These are phyloP conservation scores for Litchi chinensis DNA, from an alignment of 345 rosid genomes.

Conservation along the genomic window DNA sequence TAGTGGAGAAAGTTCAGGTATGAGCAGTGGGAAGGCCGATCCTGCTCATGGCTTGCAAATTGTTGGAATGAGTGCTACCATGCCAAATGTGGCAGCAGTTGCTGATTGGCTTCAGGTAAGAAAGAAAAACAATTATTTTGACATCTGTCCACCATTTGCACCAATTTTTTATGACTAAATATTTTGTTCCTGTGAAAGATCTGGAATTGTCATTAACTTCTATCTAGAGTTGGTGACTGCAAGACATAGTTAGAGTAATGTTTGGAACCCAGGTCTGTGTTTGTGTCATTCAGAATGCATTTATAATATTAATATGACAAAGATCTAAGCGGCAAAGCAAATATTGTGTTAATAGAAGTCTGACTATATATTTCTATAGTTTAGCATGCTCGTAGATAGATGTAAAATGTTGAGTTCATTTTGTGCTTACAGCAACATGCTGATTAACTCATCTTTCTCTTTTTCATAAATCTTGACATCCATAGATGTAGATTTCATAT, in stretches of 20 bases:
- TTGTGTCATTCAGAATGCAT: neutral
- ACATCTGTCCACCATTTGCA: neutral
- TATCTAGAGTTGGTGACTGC: neutral
- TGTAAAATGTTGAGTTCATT: neutral
- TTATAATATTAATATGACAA: neutral
- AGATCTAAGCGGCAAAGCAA: neutral
- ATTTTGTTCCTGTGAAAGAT: conserved; percentile 8
- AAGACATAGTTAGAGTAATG: neutral
- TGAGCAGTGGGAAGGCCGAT: conserved; percentile 79
- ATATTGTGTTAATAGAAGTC: neutral
- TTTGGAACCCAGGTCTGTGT: neutral
- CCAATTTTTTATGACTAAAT: conserved; percentile 3
- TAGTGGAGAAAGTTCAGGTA: conserved; percentile 87
- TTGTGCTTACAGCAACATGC: neutral
- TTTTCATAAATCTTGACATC: neutral
- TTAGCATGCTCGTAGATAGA: neutral
- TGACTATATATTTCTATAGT: neutral
- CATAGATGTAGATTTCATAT: neutral
- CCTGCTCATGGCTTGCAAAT: conserved; percentile 87
- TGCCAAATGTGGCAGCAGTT: conserved; percentile 98
- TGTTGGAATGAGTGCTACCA: conserved; percentile 99
- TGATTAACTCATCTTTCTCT: conserved; percentile 1
- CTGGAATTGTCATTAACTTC: neutral
- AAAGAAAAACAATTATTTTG: conserved; percentile 14
- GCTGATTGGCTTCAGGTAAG: conserved; percentile 99